Conservation (phyloP, 352 stramenopile genomes). For the Globisporangium splendens region DNA sequence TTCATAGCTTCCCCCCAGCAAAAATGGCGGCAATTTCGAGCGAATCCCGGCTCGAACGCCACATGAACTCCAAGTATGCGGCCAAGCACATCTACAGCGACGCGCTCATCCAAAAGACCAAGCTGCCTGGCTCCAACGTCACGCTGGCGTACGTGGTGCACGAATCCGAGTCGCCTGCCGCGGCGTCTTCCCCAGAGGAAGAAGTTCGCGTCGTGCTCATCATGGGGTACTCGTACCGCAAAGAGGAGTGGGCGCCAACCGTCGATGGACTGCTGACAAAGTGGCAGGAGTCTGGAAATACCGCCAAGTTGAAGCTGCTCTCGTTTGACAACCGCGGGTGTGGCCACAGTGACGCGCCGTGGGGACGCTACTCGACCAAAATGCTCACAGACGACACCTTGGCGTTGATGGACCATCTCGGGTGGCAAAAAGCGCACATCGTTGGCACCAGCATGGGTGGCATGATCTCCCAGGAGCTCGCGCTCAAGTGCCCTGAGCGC, state of each 20-base stretch:
- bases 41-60: constrained; percentile 23
- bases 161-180: neutral
- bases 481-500: constrained; percentile 20
- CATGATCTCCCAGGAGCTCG: constrained; percentile 48
- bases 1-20: no score
- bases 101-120: constrained; percentile 25
- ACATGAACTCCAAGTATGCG: constrained; percentile 39
- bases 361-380: constrained; percentile 27
- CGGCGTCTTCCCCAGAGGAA: constrained; percentile 2
- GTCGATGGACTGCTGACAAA: constrained; percentile 30
- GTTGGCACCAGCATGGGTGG: constrained; percentile 34
- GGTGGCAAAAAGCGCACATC: constrained; percentile 4
- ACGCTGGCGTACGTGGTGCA: constrained; percentile 49
- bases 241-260: constrained; percentile 37
- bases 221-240: constrained; percentile 39
- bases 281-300: constrained; percentile 14
- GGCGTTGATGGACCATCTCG: constrained; percentile 24
- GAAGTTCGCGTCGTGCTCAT: constrained; percentile 30
- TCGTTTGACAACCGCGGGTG: constrained; percentile 62
- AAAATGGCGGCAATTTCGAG: no score
- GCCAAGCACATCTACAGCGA: constrained; percentile 22
- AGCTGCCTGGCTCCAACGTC: constrained; percentile 31
- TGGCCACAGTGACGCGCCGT: constrained; percentile 25
- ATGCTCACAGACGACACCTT: constrained; percentile 29
- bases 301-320: constrained; percentile 36